Conservation (phyloP, 129 eudicot species). For the Daucus carota region DH1_v3.0 NC_030381.2:33283001-33283500, state of each 20-base stretch:
- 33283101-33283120: slow-evolving; percentile 1
- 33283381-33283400: not conserved
- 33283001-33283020: not conserved
- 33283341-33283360: not conserved
- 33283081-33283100: too few species aligned
- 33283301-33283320: not conserved
- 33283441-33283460: not conserved
- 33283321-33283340: not conserved
- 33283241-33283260: not conserved
- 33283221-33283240: not conserved
- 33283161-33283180: not conserved
- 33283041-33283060: not conserved
- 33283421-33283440: not conserved
- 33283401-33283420: not conserved
- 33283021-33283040: not conserved
- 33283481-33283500: not conserved
- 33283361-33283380: not conserved
- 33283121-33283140: not conserved
- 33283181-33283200: not conserved
- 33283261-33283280: not conserved
- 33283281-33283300: not conserved
- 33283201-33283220: not conserved
- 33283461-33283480: too few species aligned
- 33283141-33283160: not conserved
- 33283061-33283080: not conserved